A percentile compares a stretch with the other conserved stretches of the same genome.
Conservation (phyloP, 306 rosid species). For the Cucumis cinereus region DNA sequence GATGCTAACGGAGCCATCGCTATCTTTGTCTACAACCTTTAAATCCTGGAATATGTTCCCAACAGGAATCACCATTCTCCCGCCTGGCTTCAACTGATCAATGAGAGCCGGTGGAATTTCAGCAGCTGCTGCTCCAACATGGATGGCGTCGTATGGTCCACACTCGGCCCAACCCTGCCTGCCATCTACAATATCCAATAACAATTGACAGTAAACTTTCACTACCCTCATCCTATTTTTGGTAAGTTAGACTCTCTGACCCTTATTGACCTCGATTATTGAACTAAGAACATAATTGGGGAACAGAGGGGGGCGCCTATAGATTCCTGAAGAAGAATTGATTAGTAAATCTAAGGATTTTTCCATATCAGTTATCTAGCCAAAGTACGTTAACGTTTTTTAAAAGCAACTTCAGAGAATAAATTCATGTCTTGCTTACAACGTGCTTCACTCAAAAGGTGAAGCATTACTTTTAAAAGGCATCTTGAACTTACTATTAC, state of each 20-base stretch:
- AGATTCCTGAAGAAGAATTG: no score
- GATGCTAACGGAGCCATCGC: constrained; percentile 54
- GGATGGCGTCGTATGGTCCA: constrained; percentile 90
- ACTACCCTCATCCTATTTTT: no score
- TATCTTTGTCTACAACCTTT: constrained; percentile 70
- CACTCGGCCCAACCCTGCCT: constrained; percentile 77
- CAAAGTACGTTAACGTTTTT: background rate
- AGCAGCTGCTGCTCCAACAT: constrained; percentile 89
- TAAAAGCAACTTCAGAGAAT: background rate
- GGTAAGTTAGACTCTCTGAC: no score
- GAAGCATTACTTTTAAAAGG: background rate
- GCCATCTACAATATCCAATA: constrained; percentile 48
- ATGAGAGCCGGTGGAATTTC: constrained; percentile 77
- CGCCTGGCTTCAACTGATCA: constrained; percentile 89
- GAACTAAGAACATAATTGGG: no score
- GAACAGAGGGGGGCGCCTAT: no score
- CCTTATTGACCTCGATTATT: no score
- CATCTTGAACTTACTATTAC: background rate
- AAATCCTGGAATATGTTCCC: constrained; percentile 74
- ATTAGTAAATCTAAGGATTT: background rate
- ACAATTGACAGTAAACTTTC: background rate
- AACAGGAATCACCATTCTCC: constrained; percentile 94
- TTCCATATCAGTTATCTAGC: background rate
- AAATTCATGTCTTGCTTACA: background rate
- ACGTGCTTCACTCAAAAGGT: background rate